A percentile compares a stretch with the other conserved stretches of the same genome.
Evolutionary conservation across 371 early-diverging fungal genomes (phyloP).

Genomic region (Mucor mucedo): DNA sequence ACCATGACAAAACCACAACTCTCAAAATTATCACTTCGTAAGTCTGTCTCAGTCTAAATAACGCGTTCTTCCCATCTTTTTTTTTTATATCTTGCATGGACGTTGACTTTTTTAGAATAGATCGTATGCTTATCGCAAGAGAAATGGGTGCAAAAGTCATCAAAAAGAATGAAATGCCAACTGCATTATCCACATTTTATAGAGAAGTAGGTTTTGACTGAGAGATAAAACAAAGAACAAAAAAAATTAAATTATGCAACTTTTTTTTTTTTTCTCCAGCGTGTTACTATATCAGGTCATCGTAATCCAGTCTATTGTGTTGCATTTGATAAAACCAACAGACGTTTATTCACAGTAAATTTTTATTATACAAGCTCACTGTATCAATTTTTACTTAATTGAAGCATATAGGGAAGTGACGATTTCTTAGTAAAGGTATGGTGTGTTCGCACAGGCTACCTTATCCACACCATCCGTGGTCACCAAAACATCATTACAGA

Average conservation of each 20-base stretch:
- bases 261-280: constrained; percentile 34
- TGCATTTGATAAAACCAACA: constrained; percentile 76
- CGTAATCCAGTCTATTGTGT: constrained; percentile 75
- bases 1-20: constrained; percentile 30
- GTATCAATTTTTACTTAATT: background rate
- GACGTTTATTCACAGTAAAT: constrained; percentile 67
- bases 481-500: constrained; percentile 83
- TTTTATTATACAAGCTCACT: background rate
- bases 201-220: constrained; percentile 39
- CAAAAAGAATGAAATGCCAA: constrained; percentile 30
- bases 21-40: constrained; percentile 34
- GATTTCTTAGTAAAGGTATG: constrained; percentile 89
- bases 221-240: background rate
- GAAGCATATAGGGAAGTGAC: constrained; percentile 64
- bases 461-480: constrained; percentile 83
- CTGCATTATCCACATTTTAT: constrained; percentile 34
- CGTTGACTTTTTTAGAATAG: constrained; percentile 8
- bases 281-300: constrained; percentile 79
- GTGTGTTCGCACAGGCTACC: constrained; percentile 82
- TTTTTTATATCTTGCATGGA: background rate
- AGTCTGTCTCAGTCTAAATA: background rate
- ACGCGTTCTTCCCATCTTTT: background rate
- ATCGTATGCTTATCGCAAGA: constrained; percentile 41
- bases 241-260: constrained; percentile 14
- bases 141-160: constrained; percentile 31